A percentile compares a stretch with the other conserved stretches of the same genome.
These are phyloP conservation scores for Fusarium sp. DNA, from an alignment of 2,329 filamentous ascomycete species.

Conservation along the genomic window DNA sequence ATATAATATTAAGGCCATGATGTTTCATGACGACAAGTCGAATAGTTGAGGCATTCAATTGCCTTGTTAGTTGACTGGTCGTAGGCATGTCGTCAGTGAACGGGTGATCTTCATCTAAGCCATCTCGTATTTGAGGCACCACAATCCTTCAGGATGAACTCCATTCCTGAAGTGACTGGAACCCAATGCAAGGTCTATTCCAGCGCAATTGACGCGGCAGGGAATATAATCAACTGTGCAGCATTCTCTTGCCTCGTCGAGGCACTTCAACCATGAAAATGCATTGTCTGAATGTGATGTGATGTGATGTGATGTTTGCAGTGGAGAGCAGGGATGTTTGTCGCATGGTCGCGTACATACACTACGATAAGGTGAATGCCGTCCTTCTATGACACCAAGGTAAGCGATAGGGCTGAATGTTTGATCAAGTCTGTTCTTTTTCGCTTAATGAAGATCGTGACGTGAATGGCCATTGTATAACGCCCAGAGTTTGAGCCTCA, in stretches of 20 bases:
- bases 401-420: neutral
- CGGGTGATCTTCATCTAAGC: neutral
- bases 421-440: neutral
- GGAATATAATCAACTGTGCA: rapidly evolving
- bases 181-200: rapidly evolving
- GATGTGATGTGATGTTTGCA: neutral
- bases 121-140: neutral
- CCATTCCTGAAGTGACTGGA: neutral
- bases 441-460: neutral
- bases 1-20: neutral
- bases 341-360: neutral
- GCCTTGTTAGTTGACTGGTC: neutral
- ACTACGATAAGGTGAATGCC: too few species aligned
- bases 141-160: neutral
- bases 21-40: rapidly evolving
- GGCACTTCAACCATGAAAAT: neutral
- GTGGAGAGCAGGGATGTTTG: neutral
- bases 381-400: neutral
- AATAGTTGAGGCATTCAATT: neutral
- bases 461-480: neutral
- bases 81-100: neutral
- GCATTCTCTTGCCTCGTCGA: rapidly evolving
- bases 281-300: neutral
- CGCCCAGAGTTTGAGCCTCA: neutral
- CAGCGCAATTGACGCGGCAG: rapidly evolving